Evolutionary conservation across 257 asterid genomes (phyloP), one percentile per base, ranked within the genome.

Genomic region (Solanum corneliomulleri): DNA sequence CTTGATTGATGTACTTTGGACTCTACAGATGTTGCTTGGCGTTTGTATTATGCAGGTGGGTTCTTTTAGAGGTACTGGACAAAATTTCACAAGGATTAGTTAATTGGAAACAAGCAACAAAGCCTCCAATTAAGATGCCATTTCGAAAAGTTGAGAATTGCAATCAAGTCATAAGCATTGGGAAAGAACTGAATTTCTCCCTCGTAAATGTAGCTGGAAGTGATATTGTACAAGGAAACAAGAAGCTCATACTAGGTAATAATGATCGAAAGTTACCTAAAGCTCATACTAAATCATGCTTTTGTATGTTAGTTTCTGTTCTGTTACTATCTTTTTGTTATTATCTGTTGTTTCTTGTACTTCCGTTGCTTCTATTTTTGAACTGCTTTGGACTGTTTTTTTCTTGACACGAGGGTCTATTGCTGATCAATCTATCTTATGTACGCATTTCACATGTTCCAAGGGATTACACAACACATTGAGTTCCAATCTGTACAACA

Each of bases 161-260:
- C 93, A 96, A 96, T 93, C 98, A 96, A 94, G 98, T 94, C 31
- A 87, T 96, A 86, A 92, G 96, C 9, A 93, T 96, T 87, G 98
- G 98, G 90, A 96, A 94, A 90, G 92, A 92, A 37, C 89, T 96
- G 89, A 93, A 94, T 89, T 93, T 96, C 91, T 94, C 99, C 78
- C 98, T 96, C 9, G 99, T 96, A 82, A 96, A 96, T 90, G 96
- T 96, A 39, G 98, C 98, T 62, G 99, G 99, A 90, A 94, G 92
- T 84, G 99, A 94, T 89, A 92, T 96, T 11, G 96, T 96, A 86
- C 98, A 96, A 89, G 98, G 99, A 92, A 96, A 96, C 92, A 96
- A 96, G 94, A 94, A 96, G 93, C 98, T 96, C 87, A 92, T 94
- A 84, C 85, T 96, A 90, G 98, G 98, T 94, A 89, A 86, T 78